Evolutionary conservation across 1,284 basidiomycete species (phyloP).

Genomic region (Trametes sp.): DNA sequence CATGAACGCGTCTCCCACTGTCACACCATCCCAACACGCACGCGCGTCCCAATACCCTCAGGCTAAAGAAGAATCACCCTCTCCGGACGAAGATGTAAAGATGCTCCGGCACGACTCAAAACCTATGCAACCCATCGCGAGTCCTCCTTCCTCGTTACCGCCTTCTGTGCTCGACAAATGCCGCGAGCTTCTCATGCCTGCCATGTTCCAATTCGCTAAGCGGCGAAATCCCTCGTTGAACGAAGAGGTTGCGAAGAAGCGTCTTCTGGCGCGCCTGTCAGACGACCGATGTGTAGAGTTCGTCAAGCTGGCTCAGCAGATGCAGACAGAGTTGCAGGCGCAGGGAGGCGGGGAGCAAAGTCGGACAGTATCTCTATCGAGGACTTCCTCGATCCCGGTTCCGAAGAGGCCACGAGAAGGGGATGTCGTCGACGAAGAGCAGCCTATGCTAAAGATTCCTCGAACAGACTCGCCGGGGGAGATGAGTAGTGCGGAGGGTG

Average conservation of each 20-base stretch:
- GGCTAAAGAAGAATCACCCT: neutral
- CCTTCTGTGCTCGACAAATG: slow-evolving; percentile 21
- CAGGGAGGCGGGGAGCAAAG: slow-evolving; percentile 1
- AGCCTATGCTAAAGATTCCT: neutral
- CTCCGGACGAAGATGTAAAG: neutral
- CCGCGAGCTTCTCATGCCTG: slow-evolving; percentile 35
- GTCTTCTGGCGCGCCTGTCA: slow-evolving; percentile 32
- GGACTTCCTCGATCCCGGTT: neutral
- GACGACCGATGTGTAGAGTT: slow-evolving; percentile 37
- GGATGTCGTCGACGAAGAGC: neutral
- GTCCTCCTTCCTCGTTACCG: neutral
- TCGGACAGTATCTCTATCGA: neutral
- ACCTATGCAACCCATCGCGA: neutral
- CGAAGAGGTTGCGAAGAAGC: slow-evolving; percentile 25
- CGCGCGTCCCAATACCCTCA: neutral
- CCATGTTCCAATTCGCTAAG: slow-evolving; percentile 34
- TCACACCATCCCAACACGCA: neutral
- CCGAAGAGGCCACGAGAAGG: slow-evolving; percentile 10
- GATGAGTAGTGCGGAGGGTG: neutral
- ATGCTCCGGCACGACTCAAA: neutral
- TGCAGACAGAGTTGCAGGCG: slow-evolving; percentile 30
- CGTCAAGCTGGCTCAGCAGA: slow-evolving; percentile 31
- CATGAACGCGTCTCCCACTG: neutral
- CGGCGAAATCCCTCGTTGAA: slow-evolving; percentile 35
- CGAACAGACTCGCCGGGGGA: slow-evolving; percentile 4